Evolutionary conservation across 176 grass and related monocot genomes (phyloP), one percentile per base, ranked within the genome.

Genomic region (Oryza brachyantha): DNA sequence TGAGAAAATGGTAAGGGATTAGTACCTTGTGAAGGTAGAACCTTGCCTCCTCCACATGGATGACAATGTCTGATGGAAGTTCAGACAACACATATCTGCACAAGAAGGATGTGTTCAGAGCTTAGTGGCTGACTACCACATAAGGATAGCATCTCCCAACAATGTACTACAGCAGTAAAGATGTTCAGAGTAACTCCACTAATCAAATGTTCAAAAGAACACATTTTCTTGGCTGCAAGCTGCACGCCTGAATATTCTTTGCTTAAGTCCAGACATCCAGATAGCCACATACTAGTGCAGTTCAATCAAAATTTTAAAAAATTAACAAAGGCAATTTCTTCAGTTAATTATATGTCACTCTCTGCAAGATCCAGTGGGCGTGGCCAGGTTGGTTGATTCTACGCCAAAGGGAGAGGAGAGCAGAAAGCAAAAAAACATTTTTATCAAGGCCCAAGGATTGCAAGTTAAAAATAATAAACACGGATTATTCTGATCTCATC

Each of bases 1-100:
- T 80, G 35, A 70, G 76, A 50, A 64, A 81, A 50, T 67, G 66
- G 29, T 59, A 52, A 29, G 8, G 9, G 27, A 66, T 86, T 70
- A 52, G 17, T n/a, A 94, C 92, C 86, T 94, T 94, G 80, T 94
- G 92, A 13, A 94, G 82, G 13, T 79, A 86, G 77, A 94, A 94
- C 36, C 64, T 94, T 8, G 84, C 88, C 35, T 88, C 83, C 1
- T 80, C 86, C 7, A 88, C 83, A 55, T 88, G 88, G 38, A 94
- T 22, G 66, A 88, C 66, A 11, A 94, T 83, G 32, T 94, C 92
- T 11, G 92, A 88, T 8, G 92, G 76, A 36, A 94, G 88, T 55
- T 94, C 86, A 0, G 92, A 94, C 55, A 84, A 27, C 70, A 88
- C 86, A 19, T 84, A 94, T 72, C 92, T 94, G 88, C 86, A 64